A percentile compares a stretch with the other conserved stretches of the same genome.
phyloP scores from a whole-genome alignment of 2,329 filamentous ascomycete species.

The Cercospora zeina region DNA sequence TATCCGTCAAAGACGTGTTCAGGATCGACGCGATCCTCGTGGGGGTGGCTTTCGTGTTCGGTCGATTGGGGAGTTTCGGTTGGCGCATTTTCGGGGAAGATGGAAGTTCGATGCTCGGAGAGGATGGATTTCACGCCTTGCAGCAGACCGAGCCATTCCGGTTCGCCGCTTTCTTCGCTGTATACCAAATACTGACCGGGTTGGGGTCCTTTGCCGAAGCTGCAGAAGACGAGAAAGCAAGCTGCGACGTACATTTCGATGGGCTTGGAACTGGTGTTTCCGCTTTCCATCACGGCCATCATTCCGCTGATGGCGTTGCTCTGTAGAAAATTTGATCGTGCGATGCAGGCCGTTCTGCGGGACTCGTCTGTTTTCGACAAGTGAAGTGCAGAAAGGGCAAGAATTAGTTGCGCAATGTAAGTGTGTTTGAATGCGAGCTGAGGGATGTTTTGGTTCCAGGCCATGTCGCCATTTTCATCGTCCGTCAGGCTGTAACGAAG shows the following conservation, averaged over 20 bases:
- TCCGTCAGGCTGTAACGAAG: conserved; percentile 22
- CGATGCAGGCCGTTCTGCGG: conserved; percentile 10
- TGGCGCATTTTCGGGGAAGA: conserved; percentile 7
- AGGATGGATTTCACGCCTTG: conserved; percentile 27
- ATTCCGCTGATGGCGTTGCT: conserved; percentile 25
- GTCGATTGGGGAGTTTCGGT: not conserved
- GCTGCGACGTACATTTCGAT: conserved; percentile 23
- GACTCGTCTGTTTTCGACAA: conserved; percentile 18
- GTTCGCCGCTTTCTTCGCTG: conserved; percentile 18
- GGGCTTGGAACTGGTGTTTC: not conserved
- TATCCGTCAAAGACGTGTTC: conserved; percentile 19
- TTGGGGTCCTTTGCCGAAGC: conserved; percentile 26
- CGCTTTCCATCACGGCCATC: conserved; percentile 20
- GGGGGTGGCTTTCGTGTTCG: not conserved
- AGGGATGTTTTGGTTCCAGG: conserved; percentile 16
- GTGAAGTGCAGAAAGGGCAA: conserved; percentile 32
- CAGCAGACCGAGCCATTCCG: conserved; percentile 26
- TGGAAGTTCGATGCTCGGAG: conserved; percentile 2
- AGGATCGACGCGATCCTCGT: conserved; percentile 2
- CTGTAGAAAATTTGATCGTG: conserved; percentile 19
- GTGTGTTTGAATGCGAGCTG: conserved; percentile 24
- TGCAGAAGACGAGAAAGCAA: conserved; percentile 25
- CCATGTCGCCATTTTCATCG: conserved; percentile 18
- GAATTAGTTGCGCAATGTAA: conserved; percentile 25
- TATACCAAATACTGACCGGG: conserved; percentile 27